phyloP scores from a whole-genome alignment of 257 asterid species.

The Mentha longifolia region DNA sequence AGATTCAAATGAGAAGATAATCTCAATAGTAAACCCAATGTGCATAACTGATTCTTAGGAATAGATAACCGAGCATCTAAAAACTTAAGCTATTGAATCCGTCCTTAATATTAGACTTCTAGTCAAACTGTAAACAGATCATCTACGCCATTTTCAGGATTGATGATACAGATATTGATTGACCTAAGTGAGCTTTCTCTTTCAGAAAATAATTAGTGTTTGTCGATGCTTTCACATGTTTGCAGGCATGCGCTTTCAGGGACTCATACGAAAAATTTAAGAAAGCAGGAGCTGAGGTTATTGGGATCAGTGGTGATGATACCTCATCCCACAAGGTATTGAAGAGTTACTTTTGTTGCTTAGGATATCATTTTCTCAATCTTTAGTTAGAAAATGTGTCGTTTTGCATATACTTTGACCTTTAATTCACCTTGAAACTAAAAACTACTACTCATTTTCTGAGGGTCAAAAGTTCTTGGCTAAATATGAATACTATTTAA shows the following conservation, averaged over 20 bases:
- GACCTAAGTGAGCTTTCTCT: too few species aligned
- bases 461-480: too few species aligned
- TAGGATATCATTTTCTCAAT: neutral
- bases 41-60: neutral
- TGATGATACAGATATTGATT: too few species aligned
- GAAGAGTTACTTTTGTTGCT: conserved; percentile 8
- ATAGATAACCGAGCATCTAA: neutral
- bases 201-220: too few species aligned
- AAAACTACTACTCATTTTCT: too few species aligned
- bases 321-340: conserved; percentile 86
- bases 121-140: too few species aligned
- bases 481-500: neutral
- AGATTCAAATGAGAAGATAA: neutral
- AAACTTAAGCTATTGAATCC: neutral
- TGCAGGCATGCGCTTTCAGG: conserved; percentile 97
- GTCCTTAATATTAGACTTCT: too few species aligned
- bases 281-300: conserved; percentile 97
- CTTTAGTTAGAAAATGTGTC: neutral
- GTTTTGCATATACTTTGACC: neutral
- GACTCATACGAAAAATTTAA: conserved; percentile 96
- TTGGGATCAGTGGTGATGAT: conserved; percentile 90
- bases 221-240: conserved; percentile 31
- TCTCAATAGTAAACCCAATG: neutral
- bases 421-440: neutral
- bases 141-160: too few species aligned